A percentile compares a stretch with the other conserved stretches of the same genome.
Conservation (phyloP, 495 filamentous ascomycete species). For the Penicillium malachiteum region DNA sequence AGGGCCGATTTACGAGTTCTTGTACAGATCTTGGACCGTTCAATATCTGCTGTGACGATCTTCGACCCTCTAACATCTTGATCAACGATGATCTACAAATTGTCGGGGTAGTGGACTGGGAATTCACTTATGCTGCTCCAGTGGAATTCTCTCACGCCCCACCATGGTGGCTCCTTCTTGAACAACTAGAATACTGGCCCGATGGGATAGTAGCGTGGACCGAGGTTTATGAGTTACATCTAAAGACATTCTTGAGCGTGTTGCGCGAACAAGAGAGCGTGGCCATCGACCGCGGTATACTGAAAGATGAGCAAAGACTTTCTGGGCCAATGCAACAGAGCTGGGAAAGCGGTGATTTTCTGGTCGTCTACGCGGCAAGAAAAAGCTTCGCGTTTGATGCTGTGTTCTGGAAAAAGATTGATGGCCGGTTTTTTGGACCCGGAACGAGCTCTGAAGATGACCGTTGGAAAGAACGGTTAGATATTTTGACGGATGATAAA, state of each 20-base stretch:
- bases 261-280: no score
- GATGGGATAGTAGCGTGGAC: conserved; percentile 18
- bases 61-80: not conserved
- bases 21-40: not conserved
- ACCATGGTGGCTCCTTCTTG: conserved; percentile 43
- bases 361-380: conserved; percentile 17
- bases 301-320: not conserved
- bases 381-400: conserved; percentile 21
- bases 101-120: not conserved
- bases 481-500: conserved; percentile 6
- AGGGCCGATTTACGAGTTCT: not conserved
- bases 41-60: not conserved
- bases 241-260: conserved; percentile 10
- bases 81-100: not conserved
- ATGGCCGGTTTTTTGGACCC: conserved; percentile 20
- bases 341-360: conserved; percentile 26
- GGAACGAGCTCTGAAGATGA: conserved; percentile 1
- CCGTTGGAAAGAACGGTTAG: conserved; percentile 11
- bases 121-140: no score
- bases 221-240: conserved; percentile 8
- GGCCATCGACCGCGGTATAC: not conserved
- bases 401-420: conserved; percentile 21
- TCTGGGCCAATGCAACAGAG: conserved; percentile 19
- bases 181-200: conserved; percentile 31
- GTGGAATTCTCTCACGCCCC: conserved; percentile 35